Conservation (phyloP, 2,329 filamentous ascomycete species). For the Whalleya microplaca region DNA sequence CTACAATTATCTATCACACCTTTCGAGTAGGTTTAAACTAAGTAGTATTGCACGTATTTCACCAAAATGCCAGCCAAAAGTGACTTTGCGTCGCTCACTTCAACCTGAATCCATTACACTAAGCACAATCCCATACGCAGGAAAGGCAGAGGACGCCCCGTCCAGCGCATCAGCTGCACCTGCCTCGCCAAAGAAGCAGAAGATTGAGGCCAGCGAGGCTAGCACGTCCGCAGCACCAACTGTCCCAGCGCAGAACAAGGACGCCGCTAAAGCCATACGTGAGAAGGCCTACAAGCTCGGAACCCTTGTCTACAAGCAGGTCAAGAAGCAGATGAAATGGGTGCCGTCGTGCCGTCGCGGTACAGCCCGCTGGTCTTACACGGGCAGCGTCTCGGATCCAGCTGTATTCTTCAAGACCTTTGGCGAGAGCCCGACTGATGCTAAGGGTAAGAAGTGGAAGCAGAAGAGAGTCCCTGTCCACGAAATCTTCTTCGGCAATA, state of each 20-base stretch:
- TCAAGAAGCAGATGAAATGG: constrained; percentile 8
- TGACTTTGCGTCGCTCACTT: too few species aligned
- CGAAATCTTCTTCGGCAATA: too few species aligned
- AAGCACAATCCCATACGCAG: too few species aligned
- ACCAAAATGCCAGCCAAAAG: too few species aligned
- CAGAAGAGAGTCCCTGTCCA: too few species aligned
- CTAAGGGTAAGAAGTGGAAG: too few species aligned
- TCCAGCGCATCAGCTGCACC: too few species aligned
- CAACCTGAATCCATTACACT: too few species aligned
- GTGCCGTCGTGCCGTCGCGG: neutral
- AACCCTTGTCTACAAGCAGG: neutral
- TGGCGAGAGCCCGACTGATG: neutral
- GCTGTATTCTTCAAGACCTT: constrained; percentile 8
- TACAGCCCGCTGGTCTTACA: constrained; percentile 1
- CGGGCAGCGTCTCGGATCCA: neutral
- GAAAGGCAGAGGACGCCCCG: too few species aligned
- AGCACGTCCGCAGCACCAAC: constrained; percentile 1
- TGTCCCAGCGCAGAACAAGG: neutral
- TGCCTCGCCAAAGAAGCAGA: constrained; percentile 2
- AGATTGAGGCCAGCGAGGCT: neutral
- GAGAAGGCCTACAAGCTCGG: constrained; percentile 5
- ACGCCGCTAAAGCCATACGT: neutral
- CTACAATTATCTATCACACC: too few species aligned
- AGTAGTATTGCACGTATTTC: too few species aligned
- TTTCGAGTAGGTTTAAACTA: too few species aligned